These are phyloP conservation scores for Pseudopyrenochaeta lycopersici DNA, from an alignment of 2,329 filamentous ascomycete species.

Conservation along the genomic window DNA sequence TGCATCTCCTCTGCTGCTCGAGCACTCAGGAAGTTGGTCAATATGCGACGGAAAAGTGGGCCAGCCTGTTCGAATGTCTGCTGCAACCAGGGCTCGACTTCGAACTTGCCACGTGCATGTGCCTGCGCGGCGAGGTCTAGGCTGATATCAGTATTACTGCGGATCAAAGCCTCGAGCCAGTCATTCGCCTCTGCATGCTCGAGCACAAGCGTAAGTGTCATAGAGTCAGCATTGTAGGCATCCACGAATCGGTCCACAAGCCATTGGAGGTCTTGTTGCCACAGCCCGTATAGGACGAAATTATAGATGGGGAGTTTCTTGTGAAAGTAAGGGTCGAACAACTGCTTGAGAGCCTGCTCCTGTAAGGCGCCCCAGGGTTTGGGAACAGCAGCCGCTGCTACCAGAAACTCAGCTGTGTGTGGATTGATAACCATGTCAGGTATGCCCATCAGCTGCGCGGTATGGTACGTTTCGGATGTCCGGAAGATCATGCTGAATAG, in stretches of 20 bases:
- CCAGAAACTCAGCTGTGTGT: conserved; percentile 80
- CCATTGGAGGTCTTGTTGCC: conserved; percentile 90
- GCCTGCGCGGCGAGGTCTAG: conserved; percentile 87
- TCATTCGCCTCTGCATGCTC: conserved; percentile 82
- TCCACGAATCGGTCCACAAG: conserved; percentile 82
- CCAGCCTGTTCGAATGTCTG: conserved; percentile 71
- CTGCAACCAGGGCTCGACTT: conserved; percentile 82
- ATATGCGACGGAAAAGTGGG: conserved; percentile 72
- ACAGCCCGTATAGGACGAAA: conserved; percentile 89
- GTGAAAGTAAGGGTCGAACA: conserved; percentile 84
- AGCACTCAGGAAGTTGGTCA: conserved; percentile 83
- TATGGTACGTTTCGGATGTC: conserved; percentile 65
- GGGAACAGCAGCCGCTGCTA: conserved; percentile 78
- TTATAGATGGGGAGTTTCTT: conserved; percentile 81
- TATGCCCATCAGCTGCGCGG: conserved; percentile 64
- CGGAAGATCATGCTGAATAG: conserved; percentile 70
- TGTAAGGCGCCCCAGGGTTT: conserved; percentile 81
- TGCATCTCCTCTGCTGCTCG: conserved; percentile 84
- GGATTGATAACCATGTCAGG: conserved; percentile 71
- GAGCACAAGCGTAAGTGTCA: conserved; percentile 73
- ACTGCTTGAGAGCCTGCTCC: conserved; percentile 75
- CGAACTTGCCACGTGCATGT: conserved; percentile 80
- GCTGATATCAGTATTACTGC: conserved; percentile 82
- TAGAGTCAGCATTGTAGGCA: conserved; percentile 74
- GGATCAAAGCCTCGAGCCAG: conserved; percentile 85